phyloP scores from a whole-genome alignment of 805 yeast species.

The Yamadazyma endophytica region DNA sequence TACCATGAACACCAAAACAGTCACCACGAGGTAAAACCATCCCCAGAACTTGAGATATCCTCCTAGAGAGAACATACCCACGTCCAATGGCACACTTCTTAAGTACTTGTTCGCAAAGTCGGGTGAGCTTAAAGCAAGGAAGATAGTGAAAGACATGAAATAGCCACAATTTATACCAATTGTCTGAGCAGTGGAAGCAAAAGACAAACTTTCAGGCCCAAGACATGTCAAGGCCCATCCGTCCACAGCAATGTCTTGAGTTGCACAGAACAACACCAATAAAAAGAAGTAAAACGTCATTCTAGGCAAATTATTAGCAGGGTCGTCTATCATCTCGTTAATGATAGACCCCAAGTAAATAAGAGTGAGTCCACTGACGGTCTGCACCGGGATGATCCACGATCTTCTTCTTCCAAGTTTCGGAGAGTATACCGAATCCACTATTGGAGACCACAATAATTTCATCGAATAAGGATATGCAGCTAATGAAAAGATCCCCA shows the following conservation, averaged over 20 bases:
- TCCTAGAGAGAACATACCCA: conserved; percentile 68
- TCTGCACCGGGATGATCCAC: conserved; percentile 94
- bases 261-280: conserved; percentile 85
- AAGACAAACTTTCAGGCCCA: conserved; percentile 72
- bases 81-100: conserved; percentile 53
- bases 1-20: conserved; percentile 51
- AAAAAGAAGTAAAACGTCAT: conserved; percentile 72
- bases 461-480: conserved; percentile 93
- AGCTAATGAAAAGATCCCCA: conserved; percentile 87
- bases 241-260: conserved; percentile 98
- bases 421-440: conserved; percentile 74
- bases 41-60: conserved; percentile 81
- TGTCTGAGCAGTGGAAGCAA: conserved; percentile 97
- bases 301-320: conserved; percentile 44
- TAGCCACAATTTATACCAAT: conserved; percentile 93
- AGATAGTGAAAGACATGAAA: conserved; percentile 86
- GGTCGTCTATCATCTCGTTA: conserved; percentile 47
- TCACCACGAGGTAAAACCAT: conserved; percentile 56
- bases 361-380: conserved; percentile 68
- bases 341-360: conserved; percentile 58
- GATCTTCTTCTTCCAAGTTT: conserved; percentile 77
- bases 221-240: conserved; percentile 96
- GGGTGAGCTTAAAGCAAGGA: conserved; percentile 83
- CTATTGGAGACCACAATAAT: conserved; percentile 92
- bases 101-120: conserved; percentile 89